Evolutionary conservation across 768 basidiomycete species (phyloP).

Genomic region (Dendrothele bispora): DNA sequence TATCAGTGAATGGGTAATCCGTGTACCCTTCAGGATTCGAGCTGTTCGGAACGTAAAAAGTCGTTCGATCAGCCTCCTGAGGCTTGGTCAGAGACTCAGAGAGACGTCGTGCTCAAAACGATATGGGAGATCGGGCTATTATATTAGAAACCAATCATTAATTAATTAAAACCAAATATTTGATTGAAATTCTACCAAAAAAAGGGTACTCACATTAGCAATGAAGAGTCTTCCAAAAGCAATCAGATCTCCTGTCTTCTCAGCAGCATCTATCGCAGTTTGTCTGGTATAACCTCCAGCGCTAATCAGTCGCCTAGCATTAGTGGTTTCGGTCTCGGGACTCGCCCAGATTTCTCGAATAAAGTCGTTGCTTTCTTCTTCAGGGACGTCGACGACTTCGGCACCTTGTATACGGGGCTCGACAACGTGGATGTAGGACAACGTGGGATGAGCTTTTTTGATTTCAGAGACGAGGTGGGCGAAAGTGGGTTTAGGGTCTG

Average conservation of each 20-base stretch:
- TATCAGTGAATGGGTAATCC: slow-evolving; percentile 28
- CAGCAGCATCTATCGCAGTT: slow-evolving; percentile 23
- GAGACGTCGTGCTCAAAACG: slow-evolving; percentile 27
- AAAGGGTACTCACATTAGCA: slow-evolving; percentile 20
- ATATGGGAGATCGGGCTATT: slow-evolving; percentile 32
- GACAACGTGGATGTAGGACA: slow-evolving; percentile 47
- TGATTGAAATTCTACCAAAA: background rate
- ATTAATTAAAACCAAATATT: background rate
- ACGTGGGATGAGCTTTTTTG: slow-evolving; percentile 23
- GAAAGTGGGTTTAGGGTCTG: slow-evolving; percentile 46
- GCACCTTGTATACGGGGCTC: slow-evolving; percentile 28
- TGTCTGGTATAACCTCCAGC: slow-evolving; percentile 28
- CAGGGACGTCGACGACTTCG: background rate
- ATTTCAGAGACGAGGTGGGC: slow-evolving; percentile 38
- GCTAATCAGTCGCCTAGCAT: slow-evolving; percentile 18
- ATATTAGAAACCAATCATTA: background rate
- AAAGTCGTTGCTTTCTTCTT: slow-evolving; percentile 16
- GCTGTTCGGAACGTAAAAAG: slow-evolving; percentile 25
- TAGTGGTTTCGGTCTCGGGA: slow-evolving; percentile 12
- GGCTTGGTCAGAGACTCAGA: too few relatives aligned
- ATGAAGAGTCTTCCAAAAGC: slow-evolving; percentile 35
- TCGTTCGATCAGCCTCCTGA: slow-evolving; percentile 23
- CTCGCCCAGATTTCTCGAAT: slow-evolving; percentile 19
- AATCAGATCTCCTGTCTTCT: slow-evolving; percentile 21
- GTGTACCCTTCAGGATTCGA: slow-evolving; percentile 27